A percentile compares a stretch with the other conserved stretches of the same genome.
phyloP scores from a whole-genome alignment of 2,329 filamentous ascomycete genomes.

The Claviceps fusiformis region DNA sequence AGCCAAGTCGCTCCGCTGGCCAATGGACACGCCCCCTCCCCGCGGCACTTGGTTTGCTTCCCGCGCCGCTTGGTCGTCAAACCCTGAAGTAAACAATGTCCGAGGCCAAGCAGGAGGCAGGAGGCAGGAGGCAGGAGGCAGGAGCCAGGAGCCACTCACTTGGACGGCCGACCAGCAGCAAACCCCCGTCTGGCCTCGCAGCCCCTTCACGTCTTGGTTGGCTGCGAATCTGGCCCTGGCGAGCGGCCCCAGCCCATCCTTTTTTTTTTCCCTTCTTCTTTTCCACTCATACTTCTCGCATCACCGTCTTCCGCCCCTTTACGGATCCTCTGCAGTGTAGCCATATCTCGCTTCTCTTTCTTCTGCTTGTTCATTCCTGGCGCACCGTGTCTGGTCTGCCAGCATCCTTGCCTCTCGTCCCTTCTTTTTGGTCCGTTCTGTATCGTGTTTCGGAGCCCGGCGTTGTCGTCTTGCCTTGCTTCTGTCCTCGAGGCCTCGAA shows the following conservation, averaged over 20 bases:
- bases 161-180: too few relatives aligned
- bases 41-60: too few relatives aligned
- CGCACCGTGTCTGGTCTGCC: constrained; percentile 4
- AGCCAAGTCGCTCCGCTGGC: neutral
- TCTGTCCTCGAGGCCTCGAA: neutral
- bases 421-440: constrained; percentile 8
- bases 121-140: too few relatives aligned
- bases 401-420: neutral
- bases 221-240: neutral
- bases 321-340: constrained; percentile 1
- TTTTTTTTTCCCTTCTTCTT: neutral
- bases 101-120: neutral
- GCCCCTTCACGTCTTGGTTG: neutral
- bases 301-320: neutral
- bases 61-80: neutral
- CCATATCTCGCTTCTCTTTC: neutral
- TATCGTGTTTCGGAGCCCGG: constrained; percentile 14
- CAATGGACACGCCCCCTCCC: neutral
- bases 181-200: too few relatives aligned
- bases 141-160: neutral
- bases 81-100: neutral
- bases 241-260: neutral
- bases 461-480: constrained; percentile 15
- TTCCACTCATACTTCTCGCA: neutral
- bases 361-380: neutral